phyloP scores from a whole-genome alignment of 2,329 filamentous ascomycete species.

The Verticillium dahliae region DNA sequence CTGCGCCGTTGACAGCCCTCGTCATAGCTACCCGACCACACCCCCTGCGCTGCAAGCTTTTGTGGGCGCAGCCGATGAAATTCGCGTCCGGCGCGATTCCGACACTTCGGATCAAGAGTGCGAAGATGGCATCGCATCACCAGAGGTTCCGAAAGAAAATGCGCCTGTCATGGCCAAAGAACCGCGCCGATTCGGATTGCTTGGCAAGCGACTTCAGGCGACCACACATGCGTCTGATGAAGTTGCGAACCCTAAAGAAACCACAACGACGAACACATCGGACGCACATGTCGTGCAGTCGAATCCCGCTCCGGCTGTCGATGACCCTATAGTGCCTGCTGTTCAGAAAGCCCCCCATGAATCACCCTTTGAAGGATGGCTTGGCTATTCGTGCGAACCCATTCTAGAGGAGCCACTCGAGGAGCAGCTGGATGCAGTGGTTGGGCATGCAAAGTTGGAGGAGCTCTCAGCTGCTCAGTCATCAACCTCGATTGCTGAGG shows the following conservation, averaged over 20 bases:
- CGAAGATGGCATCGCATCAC: neutral
- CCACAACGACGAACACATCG: too few relatives aligned
- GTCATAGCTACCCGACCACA: constrained; percentile 14
- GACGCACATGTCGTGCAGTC: neutral
- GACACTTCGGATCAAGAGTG: neutral
- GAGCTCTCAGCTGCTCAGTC: neutral
- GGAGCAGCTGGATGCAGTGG: neutral
- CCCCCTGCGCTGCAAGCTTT: constrained; percentile 3
- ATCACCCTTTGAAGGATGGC: neutral
- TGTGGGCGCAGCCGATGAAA: neutral
- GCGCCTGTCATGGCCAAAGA: neutral
- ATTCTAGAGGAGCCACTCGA: neutral
- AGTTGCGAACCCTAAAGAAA: neutral
- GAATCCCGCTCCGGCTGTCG: neutral
- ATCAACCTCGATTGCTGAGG: neutral
- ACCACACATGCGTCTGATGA: neutral
- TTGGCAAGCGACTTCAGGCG: neutral
- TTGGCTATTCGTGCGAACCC: neutral
- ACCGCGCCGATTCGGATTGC: neutral
- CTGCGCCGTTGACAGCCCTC: constrained; percentile 11
- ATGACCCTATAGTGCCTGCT: neutral
- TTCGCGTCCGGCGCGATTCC: neutral
- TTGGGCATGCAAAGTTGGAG: too few relatives aligned
- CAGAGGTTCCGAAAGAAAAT: neutral
- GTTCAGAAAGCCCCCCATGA: neutral